These are phyloP conservation scores for Aspergillus spinulosporus DNA, from an alignment of 2,329 filamentous ascomycete species.

Conservation along the genomic window DNA sequence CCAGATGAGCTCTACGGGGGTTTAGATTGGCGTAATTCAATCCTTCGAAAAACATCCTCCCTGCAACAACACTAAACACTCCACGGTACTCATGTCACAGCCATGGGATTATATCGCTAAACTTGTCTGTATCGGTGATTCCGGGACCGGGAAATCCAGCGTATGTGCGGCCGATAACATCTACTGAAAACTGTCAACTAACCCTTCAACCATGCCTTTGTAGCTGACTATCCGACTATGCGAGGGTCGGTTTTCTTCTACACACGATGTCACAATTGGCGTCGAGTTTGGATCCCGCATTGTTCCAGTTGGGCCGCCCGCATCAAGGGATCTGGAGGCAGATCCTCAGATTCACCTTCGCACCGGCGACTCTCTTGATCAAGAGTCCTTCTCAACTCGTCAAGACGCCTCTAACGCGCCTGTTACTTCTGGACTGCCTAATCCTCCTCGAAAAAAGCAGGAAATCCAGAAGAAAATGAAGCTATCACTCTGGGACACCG, in stretches of 20 bases:
- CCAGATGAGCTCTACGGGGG: slow-evolving; percentile 20
- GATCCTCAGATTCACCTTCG: slow-evolving; percentile 40
- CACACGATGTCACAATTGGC: slow-evolving; percentile 96
- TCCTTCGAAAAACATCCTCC: background rate
- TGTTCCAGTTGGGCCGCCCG: slow-evolving; percentile 83
- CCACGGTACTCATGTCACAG: slow-evolving; percentile 45
- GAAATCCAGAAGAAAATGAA: slow-evolving; percentile 77
- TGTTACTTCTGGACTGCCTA: slow-evolving; percentile 33
- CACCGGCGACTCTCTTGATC: slow-evolving; percentile 14
- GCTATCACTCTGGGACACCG: slow-evolving; percentile 91
- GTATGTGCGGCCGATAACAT: slow-evolving; percentile 40
- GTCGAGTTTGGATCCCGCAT: slow-evolving; percentile 95
- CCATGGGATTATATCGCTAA: slow-evolving; percentile 99
- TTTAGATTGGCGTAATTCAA: slow-evolving; percentile 16
- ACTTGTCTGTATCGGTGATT: slow-evolving; percentile 96
- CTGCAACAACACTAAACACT: slow-evolving; percentile 4
- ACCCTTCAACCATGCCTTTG: slow-evolving; percentile 7
- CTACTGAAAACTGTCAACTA: slow-evolving; percentile 11
- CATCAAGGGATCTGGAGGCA: slow-evolving; percentile 60
- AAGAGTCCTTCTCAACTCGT: slow-evolving; percentile 15
- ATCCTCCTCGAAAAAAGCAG: slow-evolving; percentile 38
- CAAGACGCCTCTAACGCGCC: slow-evolving; percentile 19
- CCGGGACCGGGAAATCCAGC: slow-evolving; percentile 89
- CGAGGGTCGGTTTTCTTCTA: slow-evolving; percentile 89
- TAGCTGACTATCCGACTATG: slow-evolving; percentile 91